Percentiles rank a stretch among this genome's conserved stretches.
Evolutionary conservation across 768 basidiomycete genomes (phyloP).

Genomic region (Candolleomyces aberdarensis): DNA sequence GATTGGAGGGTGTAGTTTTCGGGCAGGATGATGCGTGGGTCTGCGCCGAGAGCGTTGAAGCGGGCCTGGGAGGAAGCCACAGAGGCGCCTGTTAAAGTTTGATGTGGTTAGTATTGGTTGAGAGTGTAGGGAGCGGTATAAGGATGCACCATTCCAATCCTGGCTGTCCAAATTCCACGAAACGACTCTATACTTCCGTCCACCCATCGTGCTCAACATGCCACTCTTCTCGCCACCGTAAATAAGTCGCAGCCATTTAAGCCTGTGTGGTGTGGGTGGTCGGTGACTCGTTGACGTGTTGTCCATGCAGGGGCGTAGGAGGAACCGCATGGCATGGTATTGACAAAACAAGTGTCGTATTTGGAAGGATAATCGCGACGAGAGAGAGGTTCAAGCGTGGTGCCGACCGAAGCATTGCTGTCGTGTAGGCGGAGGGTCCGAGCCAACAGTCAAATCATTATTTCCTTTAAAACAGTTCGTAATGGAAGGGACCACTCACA

Average conservation of each 20-base stretch:
- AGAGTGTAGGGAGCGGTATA: no score
- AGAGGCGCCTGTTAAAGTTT: neutral
- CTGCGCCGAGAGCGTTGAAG: constrained; percentile 12
- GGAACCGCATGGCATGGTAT: no score
- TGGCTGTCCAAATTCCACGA: constrained; percentile 15
- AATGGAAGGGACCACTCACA: constrained; percentile 41
- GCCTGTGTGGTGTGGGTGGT: no score
- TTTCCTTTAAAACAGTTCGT: neutral
- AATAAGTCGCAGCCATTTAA: constrained; percentile 15
- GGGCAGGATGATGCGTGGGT: constrained; percentile 14
- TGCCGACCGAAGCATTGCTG: no score
- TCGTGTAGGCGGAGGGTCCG: no score
- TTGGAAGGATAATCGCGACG: no score
- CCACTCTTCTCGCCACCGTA: constrained; percentile 8
- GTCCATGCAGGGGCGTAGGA: no score
- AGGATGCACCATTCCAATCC: constrained; percentile 14
- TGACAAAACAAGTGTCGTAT: no score
- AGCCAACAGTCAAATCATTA: neutral
- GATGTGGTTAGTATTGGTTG: neutral
- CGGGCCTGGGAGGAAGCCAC: constrained; percentile 8
- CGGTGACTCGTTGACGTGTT: no score
- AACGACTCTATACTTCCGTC: constrained; percentile 11
- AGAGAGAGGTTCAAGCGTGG: no score
- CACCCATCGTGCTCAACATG: constrained; percentile 8
- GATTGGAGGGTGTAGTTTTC: constrained; percentile 15